Evolutionary conservation across 106 monocot genomes (phyloP).

Genomic region (Dioscorea alata): DNA sequence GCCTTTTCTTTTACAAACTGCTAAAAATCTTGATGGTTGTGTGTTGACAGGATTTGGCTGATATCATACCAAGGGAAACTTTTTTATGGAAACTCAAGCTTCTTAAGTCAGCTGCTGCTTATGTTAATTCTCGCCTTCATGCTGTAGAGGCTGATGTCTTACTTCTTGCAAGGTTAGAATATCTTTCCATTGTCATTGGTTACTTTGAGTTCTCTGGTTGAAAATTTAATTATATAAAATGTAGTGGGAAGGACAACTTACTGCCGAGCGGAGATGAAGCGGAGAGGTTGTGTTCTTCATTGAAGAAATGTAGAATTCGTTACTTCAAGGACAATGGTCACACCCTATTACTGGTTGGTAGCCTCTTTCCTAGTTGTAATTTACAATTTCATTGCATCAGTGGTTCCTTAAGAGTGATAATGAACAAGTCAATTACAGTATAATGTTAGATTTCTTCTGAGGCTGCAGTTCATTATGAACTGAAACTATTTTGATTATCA

Average conservation of each 20-base stretch:
- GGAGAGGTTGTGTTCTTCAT: conserved; percentile 45
- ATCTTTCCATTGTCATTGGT: not conserved
- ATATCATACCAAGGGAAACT: conserved; percentile 74
- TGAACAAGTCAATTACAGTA: too few relatives aligned
- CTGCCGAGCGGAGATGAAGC: conserved; percentile 92
- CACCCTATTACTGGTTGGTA: conserved; percentile 68
- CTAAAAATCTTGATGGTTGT: too few relatives aligned
- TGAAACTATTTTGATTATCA: too few relatives aligned
- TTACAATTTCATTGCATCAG: too few relatives aligned
- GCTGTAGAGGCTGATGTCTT: conserved; percentile 80
- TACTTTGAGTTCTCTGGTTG: not conserved
- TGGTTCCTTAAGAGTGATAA: too few relatives aligned
- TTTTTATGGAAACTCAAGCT: conserved; percentile 84
- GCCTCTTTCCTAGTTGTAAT: not conserved
- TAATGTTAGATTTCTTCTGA: too few relatives aligned
- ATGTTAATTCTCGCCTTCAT: conserved; percentile 88
- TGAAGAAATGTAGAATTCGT: conserved; percentile 75
- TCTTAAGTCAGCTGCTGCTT: conserved; percentile 64
- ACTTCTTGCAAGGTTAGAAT: conserved; percentile 64
- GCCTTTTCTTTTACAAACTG: too few relatives aligned
- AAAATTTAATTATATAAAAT: not conserved
- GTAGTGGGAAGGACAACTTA: conserved; percentile 84
- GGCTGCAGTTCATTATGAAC: too few relatives aligned
- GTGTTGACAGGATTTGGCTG: conserved; percentile 54
- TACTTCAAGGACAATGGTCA: conserved; percentile 92